Base-by-base conservation (phyloP, 164 flowering plant species). In the Umbilicus rupestris region DNA sequence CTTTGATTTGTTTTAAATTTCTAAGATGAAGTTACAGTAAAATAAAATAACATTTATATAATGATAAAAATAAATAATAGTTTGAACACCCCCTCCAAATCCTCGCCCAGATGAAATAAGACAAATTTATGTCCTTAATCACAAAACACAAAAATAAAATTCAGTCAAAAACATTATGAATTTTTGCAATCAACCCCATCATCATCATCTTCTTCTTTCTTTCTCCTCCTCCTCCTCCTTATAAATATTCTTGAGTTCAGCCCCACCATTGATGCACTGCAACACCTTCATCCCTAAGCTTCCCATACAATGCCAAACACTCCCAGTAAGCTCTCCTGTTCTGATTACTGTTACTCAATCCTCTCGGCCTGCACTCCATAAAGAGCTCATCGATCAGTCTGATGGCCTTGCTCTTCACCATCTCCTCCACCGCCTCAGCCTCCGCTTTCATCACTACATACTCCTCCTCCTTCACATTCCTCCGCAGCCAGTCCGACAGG, bases 241-340 rank as follows among this genome's bases (percentile, higher is more conserved):
- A 5, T 46, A 4, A 7, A 17, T 5, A 4, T 47, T n/a, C 0
- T 47, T 17, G 20, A 17, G 50, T 5, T 50, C 52, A 90, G 39
- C 82, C 84, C 97, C 96, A 90, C 98, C 98, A 90, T 65, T 90
- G 98, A 55, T 93, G 98, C 65, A 87, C 97, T 10, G 92, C 97
- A 70, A 90, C 84, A 16, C 98, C 98, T 68, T 84, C 82, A 68
- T 87, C 94, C 71, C 82, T 86, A 3, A 93, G 68, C 77, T 71
- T 81, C 52, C 98, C 96, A 73, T 85, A 89, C 71, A 93, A 66
- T 19, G 92, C 83, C 78, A 93, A 74, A 66, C 98, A 93, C 71
- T 93, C 84, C 98, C 98, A 93, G 68, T 93, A 90, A 22, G 95
- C 92, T 73, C 88, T 88, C 59, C 68, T 77, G 45, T 79, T 70